Evolutionary conservation across 306 rosid species (phyloP), one percentile per base, ranked within the genome.

Genomic region (Delonix regia): DNA sequence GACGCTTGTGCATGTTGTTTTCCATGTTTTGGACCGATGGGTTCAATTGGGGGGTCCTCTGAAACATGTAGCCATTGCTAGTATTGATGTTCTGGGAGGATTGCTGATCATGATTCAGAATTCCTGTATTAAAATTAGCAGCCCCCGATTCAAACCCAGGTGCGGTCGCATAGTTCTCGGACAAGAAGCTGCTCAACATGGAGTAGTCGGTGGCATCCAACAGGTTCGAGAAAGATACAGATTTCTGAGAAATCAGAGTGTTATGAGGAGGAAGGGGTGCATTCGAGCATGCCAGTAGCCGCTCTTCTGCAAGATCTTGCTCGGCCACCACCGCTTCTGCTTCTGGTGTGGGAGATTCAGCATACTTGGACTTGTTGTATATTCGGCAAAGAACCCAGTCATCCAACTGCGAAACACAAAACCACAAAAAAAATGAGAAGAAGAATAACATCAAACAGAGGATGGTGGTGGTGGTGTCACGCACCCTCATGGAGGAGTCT

Each of bases 321-420:
- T 82, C 87, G 25, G 66, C 80, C 6, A 71, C 77, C 48, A 61
- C 61, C 16, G 72, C 33, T 41, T 68, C 25, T 41, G 73, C 47
- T 48, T 83, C 88, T 3, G 90, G 16, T 0, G 72, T 63, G 55
- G 85, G 69, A 49, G 87, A 49, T 75, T 76, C 12, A 24, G 74
- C 42, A 39, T 48, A 78, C 60, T 80, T 85, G n/a, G 90, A 83
- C 52, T 84, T 89, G 68, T 78, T 86, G 85, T 89, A 89, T 68
- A 89, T 89, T 21, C 93, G 83, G 67, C 93, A 89, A 15, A 89
- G 75, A 8, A 89, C 93, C 90, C 89, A 89, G 10, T 89, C 87
- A 66, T 89, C 93, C 51, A 89, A 57, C 93, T 89, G 87, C 82
- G 59, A 57, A 33, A 53, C 39, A 1, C 44, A 41, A 55, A n/a